Evolutionary conservation across 2,329 filamentous ascomycete genomes (phyloP).

Genomic region (Xylariaceae sp.): DNA sequence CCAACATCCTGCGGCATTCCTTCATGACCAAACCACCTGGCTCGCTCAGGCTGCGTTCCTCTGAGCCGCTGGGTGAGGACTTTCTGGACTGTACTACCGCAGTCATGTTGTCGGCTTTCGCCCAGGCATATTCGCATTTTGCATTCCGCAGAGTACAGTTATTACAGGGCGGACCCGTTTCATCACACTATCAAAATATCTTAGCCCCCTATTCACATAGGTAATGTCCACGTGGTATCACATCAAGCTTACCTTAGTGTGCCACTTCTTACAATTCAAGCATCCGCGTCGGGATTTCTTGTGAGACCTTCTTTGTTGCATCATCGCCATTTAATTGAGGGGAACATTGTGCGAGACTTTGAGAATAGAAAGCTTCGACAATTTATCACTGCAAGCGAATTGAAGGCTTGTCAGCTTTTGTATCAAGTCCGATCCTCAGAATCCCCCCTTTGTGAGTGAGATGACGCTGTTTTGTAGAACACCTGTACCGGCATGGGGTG

Average conservation of each 20-base stretch:
- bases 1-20: constrained; percentile 42
- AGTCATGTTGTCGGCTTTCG: constrained; percentile 15
- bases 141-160: constrained; percentile 40
- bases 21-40: constrained; percentile 16
- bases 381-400: constrained; percentile 2
- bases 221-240: neutral
- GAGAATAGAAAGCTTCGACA: neutral
- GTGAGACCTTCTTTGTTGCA: constrained; percentile 43
- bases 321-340: constrained; percentile 18
- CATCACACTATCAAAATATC: constrained; percentile 33
- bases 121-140: constrained; percentile 37
- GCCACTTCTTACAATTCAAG: constrained; percentile 44
- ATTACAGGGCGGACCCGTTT: constrained; percentile 39
- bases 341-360: neutral
- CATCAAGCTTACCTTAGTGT: constrained; percentile 41
- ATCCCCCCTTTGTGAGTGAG: constrained; percentile 9
- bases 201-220: constrained; percentile 21
- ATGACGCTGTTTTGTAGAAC: constrained; percentile 5
- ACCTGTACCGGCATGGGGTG: neutral
- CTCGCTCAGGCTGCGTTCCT: constrained; percentile 12
- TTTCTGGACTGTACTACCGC: constrained; percentile 7
- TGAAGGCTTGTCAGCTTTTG: constrained; percentile 15
- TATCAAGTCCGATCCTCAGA: neutral
- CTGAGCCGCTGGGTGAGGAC: constrained; percentile 17
- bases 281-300: constrained; percentile 46